Evolutionary conservation across 2,329 filamentous ascomycete genomes (phyloP).

Genomic region (Neofusicoccum ribis): DNA sequence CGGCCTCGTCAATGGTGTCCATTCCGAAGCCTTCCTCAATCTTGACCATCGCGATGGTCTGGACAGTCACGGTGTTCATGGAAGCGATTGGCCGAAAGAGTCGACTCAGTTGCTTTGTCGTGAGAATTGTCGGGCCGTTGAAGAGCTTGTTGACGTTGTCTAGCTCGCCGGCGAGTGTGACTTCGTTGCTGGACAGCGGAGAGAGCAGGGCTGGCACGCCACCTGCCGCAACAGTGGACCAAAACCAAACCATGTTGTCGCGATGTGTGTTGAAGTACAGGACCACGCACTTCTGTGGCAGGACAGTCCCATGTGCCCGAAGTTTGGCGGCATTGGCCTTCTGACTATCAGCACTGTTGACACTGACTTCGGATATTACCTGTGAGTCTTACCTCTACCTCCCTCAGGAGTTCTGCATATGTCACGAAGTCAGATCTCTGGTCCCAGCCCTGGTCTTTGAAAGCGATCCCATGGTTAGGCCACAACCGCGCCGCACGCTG

Average conservation of each 20-base stretch:
- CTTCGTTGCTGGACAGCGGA: slow-evolving; percentile 15
- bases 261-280: slow-evolving; percentile 18
- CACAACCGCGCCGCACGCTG: slow-evolving; percentile 9
- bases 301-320: not conserved
- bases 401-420: slow-evolving; percentile 11
- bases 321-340: slow-evolving; percentile 18
- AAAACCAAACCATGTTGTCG: slow-evolving; percentile 17
- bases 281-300: not conserved
- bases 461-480: slow-evolving; percentile 8
- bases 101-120: slow-evolving; percentile 6
- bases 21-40: slow-evolving; percentile 1
- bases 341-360: not conserved
- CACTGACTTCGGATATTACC: too few species aligned
- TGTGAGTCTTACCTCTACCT: not conserved
- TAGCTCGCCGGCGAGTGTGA: slow-evolving; percentile 8
- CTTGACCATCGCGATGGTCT: not conserved
- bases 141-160: slow-evolving; percentile 19
- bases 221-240: slow-evolving; percentile 10
- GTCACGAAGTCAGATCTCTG: slow-evolving; percentile 3
- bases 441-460: slow-evolving; percentile 18
- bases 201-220: slow-evolving; percentile 16
- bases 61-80: not conserved
- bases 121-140: slow-evolving; percentile 6
- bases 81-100: not conserved
- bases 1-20: not conserved